These are phyloP conservation scores for Hymenoscyphus repandus DNA, from an alignment of 2,329 filamentous ascomycete species.

Conservation along the genomic window DNA sequence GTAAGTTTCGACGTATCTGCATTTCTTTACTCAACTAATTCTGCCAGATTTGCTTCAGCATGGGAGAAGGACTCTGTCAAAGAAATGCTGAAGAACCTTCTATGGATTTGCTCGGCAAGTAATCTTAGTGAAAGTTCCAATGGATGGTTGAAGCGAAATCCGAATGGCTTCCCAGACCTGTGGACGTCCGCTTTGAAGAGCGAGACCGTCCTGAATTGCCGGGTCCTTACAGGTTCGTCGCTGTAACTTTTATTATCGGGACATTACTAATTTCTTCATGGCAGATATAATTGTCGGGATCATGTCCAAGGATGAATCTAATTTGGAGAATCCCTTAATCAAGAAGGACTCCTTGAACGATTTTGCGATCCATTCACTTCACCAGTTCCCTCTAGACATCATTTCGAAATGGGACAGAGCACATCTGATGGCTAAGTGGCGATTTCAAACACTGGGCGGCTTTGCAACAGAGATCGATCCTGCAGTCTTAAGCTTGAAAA, in stretches of 20 bases:
- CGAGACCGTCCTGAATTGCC: conserved; percentile 22
- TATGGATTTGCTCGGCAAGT: conserved; percentile 25
- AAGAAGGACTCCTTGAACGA: conserved; percentile 16
- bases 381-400: conserved; percentile 30
- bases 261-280: background rate
- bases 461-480: conserved; percentile 6
- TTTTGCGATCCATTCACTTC: conserved; percentile 25
- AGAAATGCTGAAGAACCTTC: conserved; percentile 22
- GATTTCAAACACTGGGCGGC: conserved; percentile 1
- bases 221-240: conserved; percentile 18
- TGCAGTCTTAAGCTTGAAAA: conserved; percentile 39
- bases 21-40: conserved; percentile 6
- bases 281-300: conserved; percentile 26
- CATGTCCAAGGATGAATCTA: conserved; percentile 18
- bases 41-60: conserved; percentile 16
- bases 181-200: conserved; percentile 24
- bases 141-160: background rate
- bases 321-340: conserved; percentile 17
- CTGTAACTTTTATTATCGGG: background rate
- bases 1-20: conserved; percentile 13
- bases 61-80: conserved; percentile 11
- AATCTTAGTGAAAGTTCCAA: background rate
- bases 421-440: conserved; percentile 35
- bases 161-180: conserved; percentile 17
- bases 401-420: conserved; percentile 42